Base-by-base conservation (phyloP, 306 rosid species). In the Quercus ilex region DNA sequence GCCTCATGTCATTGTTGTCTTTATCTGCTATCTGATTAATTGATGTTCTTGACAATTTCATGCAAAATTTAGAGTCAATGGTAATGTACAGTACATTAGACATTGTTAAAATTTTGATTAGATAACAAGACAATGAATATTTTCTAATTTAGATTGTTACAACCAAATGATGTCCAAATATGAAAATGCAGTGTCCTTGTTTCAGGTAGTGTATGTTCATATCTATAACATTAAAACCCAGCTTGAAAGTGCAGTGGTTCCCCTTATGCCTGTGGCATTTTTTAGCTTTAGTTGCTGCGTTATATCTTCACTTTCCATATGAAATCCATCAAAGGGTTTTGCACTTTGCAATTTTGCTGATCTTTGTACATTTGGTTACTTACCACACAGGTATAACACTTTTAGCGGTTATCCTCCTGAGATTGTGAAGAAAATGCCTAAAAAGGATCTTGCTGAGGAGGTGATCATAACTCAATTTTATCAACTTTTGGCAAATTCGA, bases 381-480 rank as follows among this genome's bases (percentile, higher is more conserved):
- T 58, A 71, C 78, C 70, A 57, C 81, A 74, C 94, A 96, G 99
- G 86, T 96, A 93, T 80, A 90, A 93, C 86, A 96, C 99, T 10
- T 96, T 96, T 84, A 77, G 82, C 73, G 98, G 99, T 77, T 96
- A 90, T 88, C 99, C 99, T 73, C 99, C 99, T 20, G 99, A 96
- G 84, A 88, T 96, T 78, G 98, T 96, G 83, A 96, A 93, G 93
- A 93, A 93, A 87, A 96, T 96, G 99, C 98, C 99, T 68, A 96
- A 91, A 81, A 90, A 87, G 89, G 99, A 96, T 91, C 98, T 96
- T 78, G 92, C 99, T 0, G 99, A 96, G 86, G 99, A 96, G 98
- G 99, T 96, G 80, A 84, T 79, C 68, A n/a, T 82, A 56, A 68
- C 77, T 75, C 51, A n/a, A n/a, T n/a, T 11, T 17, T 12, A 13